phyloP scores from a whole-genome alignment of 2,329 filamentous ascomycete genomes.

The Monosporascus cannonballus region DNA sequence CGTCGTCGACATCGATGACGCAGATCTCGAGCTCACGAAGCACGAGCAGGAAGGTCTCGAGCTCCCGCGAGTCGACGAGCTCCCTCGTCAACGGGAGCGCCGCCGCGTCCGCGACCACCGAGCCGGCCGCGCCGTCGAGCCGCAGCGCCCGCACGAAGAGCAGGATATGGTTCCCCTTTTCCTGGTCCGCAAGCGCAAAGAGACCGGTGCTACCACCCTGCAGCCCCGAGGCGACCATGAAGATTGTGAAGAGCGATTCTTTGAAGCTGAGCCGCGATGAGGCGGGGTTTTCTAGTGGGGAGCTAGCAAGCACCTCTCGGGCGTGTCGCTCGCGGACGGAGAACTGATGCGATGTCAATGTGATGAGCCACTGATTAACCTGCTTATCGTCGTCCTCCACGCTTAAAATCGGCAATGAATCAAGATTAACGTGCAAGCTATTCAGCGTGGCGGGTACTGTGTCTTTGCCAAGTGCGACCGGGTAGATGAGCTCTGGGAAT shows the following conservation, averaged over 20 bases:
- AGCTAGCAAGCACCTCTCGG: constrained; percentile 20
- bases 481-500: constrained; percentile 32
- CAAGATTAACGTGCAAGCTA: constrained; percentile 37
- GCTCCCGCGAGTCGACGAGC: constrained; percentile 23
- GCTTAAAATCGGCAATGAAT: constrained; percentile 36
- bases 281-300: constrained; percentile 15
- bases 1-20: constrained; percentile 38
- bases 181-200: constrained; percentile 34
- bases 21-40: constrained; percentile 31
- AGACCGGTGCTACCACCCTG: constrained; percentile 38
- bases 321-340: constrained; percentile 34
- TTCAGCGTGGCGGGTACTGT: constrained; percentile 31
- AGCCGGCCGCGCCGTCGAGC: constrained; percentile 35
- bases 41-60: constrained; percentile 34
- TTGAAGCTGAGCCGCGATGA: constrained; percentile 40
- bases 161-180: constrained; percentile 22
- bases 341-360: constrained; percentile 33
- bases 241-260: constrained; percentile 41
- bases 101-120: constrained; percentile 41
- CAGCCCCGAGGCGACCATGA: constrained; percentile 38
- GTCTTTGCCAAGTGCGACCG: constrained; percentile 21
- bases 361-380: constrained; percentile 32
- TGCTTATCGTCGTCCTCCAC: constrained; percentile 25
- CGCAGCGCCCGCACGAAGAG: constrained; percentile 37
- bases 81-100: constrained; percentile 36